Base-by-base conservation (phyloP, 352 stramenopile species). In the Phytophthora hybrid region DNA sequence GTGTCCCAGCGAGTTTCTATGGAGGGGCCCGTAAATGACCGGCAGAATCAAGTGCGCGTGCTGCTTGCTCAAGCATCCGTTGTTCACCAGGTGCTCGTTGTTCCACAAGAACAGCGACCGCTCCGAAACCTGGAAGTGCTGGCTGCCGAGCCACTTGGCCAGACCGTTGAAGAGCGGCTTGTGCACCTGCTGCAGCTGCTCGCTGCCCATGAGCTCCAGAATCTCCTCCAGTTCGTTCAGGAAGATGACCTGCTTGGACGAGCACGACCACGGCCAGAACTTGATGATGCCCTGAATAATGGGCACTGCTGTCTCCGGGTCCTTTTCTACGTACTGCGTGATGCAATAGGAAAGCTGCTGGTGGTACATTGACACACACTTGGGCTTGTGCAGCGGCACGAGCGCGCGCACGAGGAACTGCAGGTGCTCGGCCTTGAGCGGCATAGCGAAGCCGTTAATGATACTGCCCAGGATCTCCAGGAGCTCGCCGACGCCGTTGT, bases 291-390 rank as follows among this genome's bases (percentile, higher is more conserved):
- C 93, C 77, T 97, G 74, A 19, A 99, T 93, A 59, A 99, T 98
- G 9, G 93, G 91, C 54, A 98, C 97, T 11, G 96, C 96, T 52
- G 97, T 99, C 72, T 99, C 93, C 0, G 97, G 94, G 80, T 99
- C 98, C 80, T 99, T 99, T 82, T 99, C 98, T 54, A 99, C 97
- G 80, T 99, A 99, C 81, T 99, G 97, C 75, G 98, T 99, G 69
- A 99, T 99, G 88, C 98, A 99, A 83, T 99, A 99, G 9, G 96
- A 99, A 11, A 99, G 88, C 73, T 99, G 98, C 81, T 99, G 97
- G 79, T 99, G 98, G 83, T 99, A 99, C 63, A 99, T 90, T 52
- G 88, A 91, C 37, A 99, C 93, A 63, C 92, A 98, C 71, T 98
- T 98, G 32, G 97, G 96, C 83, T 99, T 99, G 89, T 99, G 98